Percentiles rank a stretch among this genome's conserved stretches.
Conservation (phyloP, 1,139 yeast genomes). For the Blastobotrys capitulatus region DNA sequence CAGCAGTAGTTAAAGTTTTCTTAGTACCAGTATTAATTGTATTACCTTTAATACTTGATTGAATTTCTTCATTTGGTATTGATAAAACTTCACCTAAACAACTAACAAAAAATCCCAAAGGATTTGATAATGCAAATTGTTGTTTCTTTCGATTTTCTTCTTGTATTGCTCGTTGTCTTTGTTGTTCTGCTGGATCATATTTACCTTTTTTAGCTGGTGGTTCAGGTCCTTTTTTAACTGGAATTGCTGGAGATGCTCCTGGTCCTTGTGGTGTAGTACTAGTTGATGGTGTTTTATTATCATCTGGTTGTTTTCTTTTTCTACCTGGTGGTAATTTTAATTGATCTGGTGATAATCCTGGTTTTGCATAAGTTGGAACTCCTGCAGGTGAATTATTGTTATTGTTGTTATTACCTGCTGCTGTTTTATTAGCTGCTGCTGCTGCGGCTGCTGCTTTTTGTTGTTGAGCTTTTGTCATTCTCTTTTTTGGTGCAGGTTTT, state of each 20-base stretch:
- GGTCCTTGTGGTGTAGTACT: slow-evolving; percentile 18
- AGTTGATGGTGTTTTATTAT: slow-evolving; percentile 7
- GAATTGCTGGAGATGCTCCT: slow-evolving; percentile 14
- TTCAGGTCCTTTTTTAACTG: slow-evolving; percentile 12
- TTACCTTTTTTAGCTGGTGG: slow-evolving; percentile 26
- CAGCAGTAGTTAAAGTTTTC: not conserved
- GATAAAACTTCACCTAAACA: slow-evolving; percentile 29
- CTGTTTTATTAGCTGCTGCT: slow-evolving; percentile 3
- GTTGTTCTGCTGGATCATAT: slow-evolving; percentile 21
- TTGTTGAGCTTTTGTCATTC: not conserved
- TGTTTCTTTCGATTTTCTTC: slow-evolving; percentile 22
- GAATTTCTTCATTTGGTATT: slow-evolving; percentile 25
- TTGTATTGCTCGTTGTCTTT: slow-evolving; percentile 17
- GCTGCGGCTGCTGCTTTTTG: slow-evolving; percentile 1
- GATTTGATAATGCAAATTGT: slow-evolving; percentile 26
- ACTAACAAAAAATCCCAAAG: slow-evolving; percentile 26
- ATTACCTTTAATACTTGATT: slow-evolving; percentile 9
- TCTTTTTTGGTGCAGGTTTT: slow-evolving; percentile 1
- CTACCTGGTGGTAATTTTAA: slow-evolving; percentile 27
- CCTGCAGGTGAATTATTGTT: slow-evolving; percentile 27
- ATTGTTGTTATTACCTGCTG: slow-evolving; percentile 8
- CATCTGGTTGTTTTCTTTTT: slow-evolving; percentile 23
- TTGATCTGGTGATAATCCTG: slow-evolving; percentile 28
- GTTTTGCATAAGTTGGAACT: slow-evolving; percentile 26
- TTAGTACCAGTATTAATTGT: not conserved